Conservation (phyloP, 2,329 filamentous ascomycete genomes). For the Phoma herbarum region DNA sequence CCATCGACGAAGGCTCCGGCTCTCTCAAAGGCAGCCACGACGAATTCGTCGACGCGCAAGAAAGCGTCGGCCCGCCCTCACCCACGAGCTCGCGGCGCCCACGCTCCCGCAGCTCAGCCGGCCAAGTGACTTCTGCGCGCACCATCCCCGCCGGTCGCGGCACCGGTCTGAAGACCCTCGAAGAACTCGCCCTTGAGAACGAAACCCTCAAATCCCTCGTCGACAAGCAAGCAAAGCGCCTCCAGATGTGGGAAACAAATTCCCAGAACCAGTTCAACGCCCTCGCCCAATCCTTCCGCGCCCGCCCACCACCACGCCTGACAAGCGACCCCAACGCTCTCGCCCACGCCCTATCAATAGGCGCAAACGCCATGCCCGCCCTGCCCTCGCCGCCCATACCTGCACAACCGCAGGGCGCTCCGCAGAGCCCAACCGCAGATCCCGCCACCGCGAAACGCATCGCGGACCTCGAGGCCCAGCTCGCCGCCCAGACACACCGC, state of each 20-base stretch:
- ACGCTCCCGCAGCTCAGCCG: constrained; percentile 29
- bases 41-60: constrained; percentile 88
- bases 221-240: constrained; percentile 83
- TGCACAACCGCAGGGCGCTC: background rate
- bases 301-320: constrained; percentile 17
- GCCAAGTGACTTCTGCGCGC: constrained; percentile 37
- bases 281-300: constrained; percentile 78
- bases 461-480: constrained; percentile 39
- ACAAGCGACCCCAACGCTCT: background rate
- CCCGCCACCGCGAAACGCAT: constrained; percentile 15
- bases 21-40: constrained; percentile 59
- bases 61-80: constrained; percentile 64
- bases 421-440: background rate
- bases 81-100: constrained; percentile 53
- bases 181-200: constrained; percentile 91
- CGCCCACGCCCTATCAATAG: background rate
- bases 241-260: constrained; percentile 93
- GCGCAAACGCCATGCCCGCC: background rate
- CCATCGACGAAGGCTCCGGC: constrained; percentile 53
- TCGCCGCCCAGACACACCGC: constrained; percentile 37
- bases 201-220: constrained; percentile 83
- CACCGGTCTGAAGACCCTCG: constrained; percentile 70
- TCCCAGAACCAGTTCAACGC: constrained; percentile 88
- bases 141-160: constrained; percentile 46
- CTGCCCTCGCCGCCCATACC: background rate